phyloP scores from a whole-genome alignment of 2,329 filamentous ascomycete genomes.

The Acrocalymma vagum region DNA sequence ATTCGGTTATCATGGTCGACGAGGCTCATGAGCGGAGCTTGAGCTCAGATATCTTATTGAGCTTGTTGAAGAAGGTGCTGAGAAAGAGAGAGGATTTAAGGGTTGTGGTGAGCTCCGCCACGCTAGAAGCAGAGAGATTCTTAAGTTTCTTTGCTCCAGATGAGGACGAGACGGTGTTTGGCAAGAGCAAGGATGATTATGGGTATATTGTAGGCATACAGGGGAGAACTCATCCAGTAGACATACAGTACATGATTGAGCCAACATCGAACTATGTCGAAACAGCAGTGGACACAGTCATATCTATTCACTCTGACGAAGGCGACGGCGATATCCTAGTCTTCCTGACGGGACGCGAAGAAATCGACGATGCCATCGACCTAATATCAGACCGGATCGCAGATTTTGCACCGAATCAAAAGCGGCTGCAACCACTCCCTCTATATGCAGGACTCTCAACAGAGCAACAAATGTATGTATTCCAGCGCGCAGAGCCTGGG shows the following conservation, averaged over 20 bases:
- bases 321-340: slow-evolving; percentile 85
- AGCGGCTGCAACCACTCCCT: slow-evolving; percentile 74
- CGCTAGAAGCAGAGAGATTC: slow-evolving; percentile 88
- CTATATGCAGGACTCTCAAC: slow-evolving; percentile 89
- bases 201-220: slow-evolving; percentile 83
- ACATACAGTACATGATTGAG: slow-evolving; percentile 79
- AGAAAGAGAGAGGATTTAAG: slow-evolving; percentile 82
- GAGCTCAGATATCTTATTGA: slow-evolving; percentile 89
- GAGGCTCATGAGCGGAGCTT: slow-evolving; percentile 95
- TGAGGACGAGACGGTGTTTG: slow-evolving; percentile 46
- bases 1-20: slow-evolving; percentile 97
- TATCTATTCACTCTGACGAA: slow-evolving; percentile 87
- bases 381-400: slow-evolving; percentile 76
- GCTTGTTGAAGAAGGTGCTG: slow-evolving; percentile 88
- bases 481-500: slow-evolving; percentile 81
- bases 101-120: slow-evolving; percentile 92
- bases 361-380: slow-evolving; percentile 86
- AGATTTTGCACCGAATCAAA: slow-evolving; percentile 67
- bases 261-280: slow-evolving; percentile 89
- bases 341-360: slow-evolving; percentile 91
- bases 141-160: slow-evolving; percentile 75
- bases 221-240: slow-evolving; percentile 87
- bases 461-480: slow-evolving; percentile 95
- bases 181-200: slow-evolving; percentile 51
- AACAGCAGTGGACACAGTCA: slow-evolving; percentile 80